These are phyloP conservation scores for Adansonia madagascariensis DNA, from an alignment of 441 rosid species.

Conservation along the genomic window DNA sequence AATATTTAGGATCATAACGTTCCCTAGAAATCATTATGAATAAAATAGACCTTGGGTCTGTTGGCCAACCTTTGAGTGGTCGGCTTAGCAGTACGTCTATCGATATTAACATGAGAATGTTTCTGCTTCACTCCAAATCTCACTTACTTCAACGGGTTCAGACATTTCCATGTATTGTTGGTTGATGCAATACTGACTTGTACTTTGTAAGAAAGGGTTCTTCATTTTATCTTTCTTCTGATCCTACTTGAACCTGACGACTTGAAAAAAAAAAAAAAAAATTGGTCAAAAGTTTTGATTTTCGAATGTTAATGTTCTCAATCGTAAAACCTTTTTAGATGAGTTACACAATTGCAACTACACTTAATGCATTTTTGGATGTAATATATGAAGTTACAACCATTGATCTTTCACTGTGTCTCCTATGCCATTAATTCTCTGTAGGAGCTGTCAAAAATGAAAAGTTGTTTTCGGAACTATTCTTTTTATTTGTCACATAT, in stretches of 20 bases:
- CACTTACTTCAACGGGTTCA: neutral
- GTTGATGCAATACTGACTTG: neutral
- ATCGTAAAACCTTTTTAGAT: constrained; percentile 8
- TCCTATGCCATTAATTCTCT: neutral
- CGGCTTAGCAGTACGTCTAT: neutral
- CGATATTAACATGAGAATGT: neutral
- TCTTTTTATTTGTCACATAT: constrained; percentile 8
- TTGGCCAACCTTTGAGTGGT: neutral
- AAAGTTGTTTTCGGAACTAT: constrained; percentile 10
- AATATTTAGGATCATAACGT: neutral
- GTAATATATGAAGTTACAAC: neutral
- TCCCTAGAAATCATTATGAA: neutral
- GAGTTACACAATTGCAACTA: constrained; percentile 7
- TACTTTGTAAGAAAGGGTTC: constrained; percentile 9
- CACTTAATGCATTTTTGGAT: neutral
- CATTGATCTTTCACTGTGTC: neutral
- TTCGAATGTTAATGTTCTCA: neutral
- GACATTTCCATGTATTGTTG: neutral
- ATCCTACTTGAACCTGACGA: neutral
- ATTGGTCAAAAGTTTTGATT: neutral
- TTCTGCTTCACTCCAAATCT: constrained; percentile 6
- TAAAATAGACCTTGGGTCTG: constrained; percentile 6
- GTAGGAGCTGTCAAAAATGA: constrained; percentile 19
- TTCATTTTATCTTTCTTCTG: constrained; percentile 10
- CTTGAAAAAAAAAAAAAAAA: neutral